phyloP scores from a whole-genome alignment of 2,329 filamentous ascomycete genomes.

The Gaeumannomyces tritici region DNA sequence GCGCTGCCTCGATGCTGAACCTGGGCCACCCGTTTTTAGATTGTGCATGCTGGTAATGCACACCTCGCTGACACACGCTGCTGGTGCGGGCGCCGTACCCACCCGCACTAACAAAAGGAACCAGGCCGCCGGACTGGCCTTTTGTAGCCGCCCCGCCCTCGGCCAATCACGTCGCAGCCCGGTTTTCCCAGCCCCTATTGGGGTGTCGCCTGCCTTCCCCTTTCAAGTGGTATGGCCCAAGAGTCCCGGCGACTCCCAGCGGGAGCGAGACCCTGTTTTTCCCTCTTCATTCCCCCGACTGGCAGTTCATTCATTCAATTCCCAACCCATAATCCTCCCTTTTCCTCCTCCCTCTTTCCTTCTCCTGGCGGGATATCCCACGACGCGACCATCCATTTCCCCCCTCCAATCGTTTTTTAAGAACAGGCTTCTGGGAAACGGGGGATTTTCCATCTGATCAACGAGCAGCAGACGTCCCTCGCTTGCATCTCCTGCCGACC shows the following conservation, averaged over 20 bases:
- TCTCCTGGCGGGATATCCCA: not conserved
- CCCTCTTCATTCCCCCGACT: constrained; percentile 1
- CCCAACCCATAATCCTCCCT: not conserved
- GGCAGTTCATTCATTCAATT: not conserved
- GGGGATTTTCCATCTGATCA: not conserved
- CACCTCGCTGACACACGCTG: not conserved
- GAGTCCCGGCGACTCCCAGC: not conserved
- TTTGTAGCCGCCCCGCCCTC: not conserved
- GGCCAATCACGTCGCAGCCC: not conserved
- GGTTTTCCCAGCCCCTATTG: not conserved
- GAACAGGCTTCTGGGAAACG: constrained; percentile 3
- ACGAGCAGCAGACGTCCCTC: constrained; percentile 4
- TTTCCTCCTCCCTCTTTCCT: not conserved
- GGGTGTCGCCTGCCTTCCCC: not conserved
- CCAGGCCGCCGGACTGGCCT: not conserved
- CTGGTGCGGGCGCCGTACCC: not conserved
- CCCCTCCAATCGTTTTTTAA: constrained; percentile 1
- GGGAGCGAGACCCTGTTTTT: not conserved
- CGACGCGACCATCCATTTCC: not conserved
- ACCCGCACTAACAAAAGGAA: not conserved
- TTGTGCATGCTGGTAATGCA: not conserved
- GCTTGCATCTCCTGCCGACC: constrained; percentile 4
- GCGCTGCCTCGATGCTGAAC: not conserved
- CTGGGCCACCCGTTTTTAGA: not conserved
- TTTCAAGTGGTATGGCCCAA: not conserved